Base-by-base conservation (phyloP, 1,284 basidiomycete species). In the Cystobasidium sp. region DNA sequence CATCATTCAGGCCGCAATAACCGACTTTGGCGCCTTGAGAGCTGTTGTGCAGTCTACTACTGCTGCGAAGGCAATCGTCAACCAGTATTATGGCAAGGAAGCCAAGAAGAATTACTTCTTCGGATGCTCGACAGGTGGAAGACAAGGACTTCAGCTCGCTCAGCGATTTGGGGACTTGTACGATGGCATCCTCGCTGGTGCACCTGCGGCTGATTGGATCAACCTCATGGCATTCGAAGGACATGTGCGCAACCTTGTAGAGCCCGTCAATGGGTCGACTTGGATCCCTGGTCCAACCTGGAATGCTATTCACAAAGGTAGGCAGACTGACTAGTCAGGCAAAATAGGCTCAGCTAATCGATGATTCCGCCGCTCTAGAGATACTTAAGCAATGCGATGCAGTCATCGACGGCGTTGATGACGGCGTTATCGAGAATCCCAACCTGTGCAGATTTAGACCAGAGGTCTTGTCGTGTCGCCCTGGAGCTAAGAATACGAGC, bases 131-230 rank as follows among this genome's bases (percentile, higher is more conserved):
- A 77, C 76, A 6, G 81, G 81, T 20, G 80, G 80, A 16, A 76
- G 79, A 46, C 80, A 81, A 73, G 81, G 76, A 4, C 64, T 79
- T n/a, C 76, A 76, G 41, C 68, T 76, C 14, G 79, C 77, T 8
- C 73, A 79, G 62, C 63, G 75, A 2, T 79, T 73, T 70, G 78
- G 79, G 0, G 75, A 78, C 5, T 79, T 82, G 67, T 83, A 80
- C 75, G 80, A 83, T 73, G 82, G 81, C 43, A 71, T 81, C 18
- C 46, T 83, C 39, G 80, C 77, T 5, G 82, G 81, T n/a, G 71
- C 78, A 52, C 82, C 82, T 8, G 81, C 80, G 39, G n/a, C 68
- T 3, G 55, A 68, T 18, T 22, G 49, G 31, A 46, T 46, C 41
- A 31, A 47, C 16, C 44, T 55, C 37, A 22, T 49, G 31, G 53